Percentiles rank a stretch among this genome's conserved stretches.
phyloP scores from a whole-genome alignment of 2,329 filamentous ascomycete genomes.

The Xylaria sp. region DNA sequence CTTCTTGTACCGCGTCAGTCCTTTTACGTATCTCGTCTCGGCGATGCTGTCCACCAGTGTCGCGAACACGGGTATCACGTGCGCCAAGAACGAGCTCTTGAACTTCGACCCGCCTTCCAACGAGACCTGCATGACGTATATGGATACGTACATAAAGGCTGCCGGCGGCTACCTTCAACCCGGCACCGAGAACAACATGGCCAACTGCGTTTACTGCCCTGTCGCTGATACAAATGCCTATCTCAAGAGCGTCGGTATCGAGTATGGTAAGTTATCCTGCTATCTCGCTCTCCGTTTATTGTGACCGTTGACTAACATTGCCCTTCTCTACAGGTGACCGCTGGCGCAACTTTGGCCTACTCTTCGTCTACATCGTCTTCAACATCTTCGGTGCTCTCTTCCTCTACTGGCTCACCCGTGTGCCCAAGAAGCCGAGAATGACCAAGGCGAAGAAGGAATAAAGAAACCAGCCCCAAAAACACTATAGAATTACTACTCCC shows the following conservation, averaged over 20 bases:
- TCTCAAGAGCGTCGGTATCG: slow-evolving; percentile 52
- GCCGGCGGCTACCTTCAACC: slow-evolving; percentile 56
- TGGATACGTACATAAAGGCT: slow-evolving; percentile 57
- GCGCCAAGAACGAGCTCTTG: slow-evolving; percentile 72
- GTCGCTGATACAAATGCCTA: slow-evolving; percentile 52
- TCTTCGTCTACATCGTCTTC: slow-evolving; percentile 65
- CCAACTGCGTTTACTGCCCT: slow-evolving; percentile 57
- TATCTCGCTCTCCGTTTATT: not conserved
- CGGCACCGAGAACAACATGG: slow-evolving; percentile 55
- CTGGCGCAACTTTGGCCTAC: slow-evolving; percentile 68
- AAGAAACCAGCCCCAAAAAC: not conserved
- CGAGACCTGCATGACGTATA: slow-evolving; percentile 66
- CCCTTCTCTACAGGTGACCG: slow-evolving; percentile 49
- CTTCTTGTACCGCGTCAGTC: slow-evolving; percentile 78
- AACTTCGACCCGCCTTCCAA: slow-evolving; percentile 66
- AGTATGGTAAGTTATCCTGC: slow-evolving; percentile 51
- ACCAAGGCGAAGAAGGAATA: slow-evolving; percentile 46
- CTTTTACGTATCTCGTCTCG: slow-evolving; percentile 78
- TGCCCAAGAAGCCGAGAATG: slow-evolving; percentile 54
- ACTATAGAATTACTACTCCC: not conserved
- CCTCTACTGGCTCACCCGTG: slow-evolving; percentile 63
- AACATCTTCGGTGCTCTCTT: slow-evolving; percentile 63
- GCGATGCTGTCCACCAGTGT: slow-evolving; percentile 73
- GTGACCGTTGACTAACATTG: slow-evolving; percentile 29
- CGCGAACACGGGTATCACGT: slow-evolving; percentile 68